phyloP scores from a whole-genome alignment of 2,329 filamentous ascomycete genomes.

The Lanzia echinophila region DNA sequence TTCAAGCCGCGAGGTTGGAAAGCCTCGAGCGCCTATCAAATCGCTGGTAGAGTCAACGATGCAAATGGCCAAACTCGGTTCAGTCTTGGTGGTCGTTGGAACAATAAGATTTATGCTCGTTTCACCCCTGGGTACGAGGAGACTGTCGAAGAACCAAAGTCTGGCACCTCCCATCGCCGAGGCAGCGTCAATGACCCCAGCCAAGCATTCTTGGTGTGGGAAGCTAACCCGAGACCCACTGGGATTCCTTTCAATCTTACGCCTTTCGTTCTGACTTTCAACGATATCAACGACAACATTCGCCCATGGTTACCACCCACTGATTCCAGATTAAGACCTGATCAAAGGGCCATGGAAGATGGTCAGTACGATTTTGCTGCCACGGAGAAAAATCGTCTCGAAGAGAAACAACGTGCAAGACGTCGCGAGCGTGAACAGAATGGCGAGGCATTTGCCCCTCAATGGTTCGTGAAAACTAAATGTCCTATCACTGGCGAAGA shows the following conservation, averaged over 20 bases:
- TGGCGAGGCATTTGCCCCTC: slow-evolving; percentile 75
- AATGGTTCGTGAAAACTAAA: slow-evolving; percentile 72
- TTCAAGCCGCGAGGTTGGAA: slow-evolving; percentile 98
- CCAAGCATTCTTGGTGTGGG: slow-evolving; percentile 87
- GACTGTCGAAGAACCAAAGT: slow-evolving; percentile 51
- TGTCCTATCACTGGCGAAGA: slow-evolving; percentile 79
- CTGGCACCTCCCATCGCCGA: slow-evolving; percentile 33
- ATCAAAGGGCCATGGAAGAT: slow-evolving; percentile 97
- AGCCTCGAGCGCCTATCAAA: slow-evolving; percentile 81
- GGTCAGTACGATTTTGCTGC: slow-evolving; percentile 94
- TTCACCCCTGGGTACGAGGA: slow-evolving; percentile 87
- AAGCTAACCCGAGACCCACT: slow-evolving; percentile 71
- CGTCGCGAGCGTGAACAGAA: slow-evolving; percentile 64
- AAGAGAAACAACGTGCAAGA: slow-evolving; percentile 80
- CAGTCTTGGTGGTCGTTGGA: slow-evolving; percentile 92
- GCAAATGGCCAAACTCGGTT: slow-evolving; percentile 72
- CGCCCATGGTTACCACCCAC: slow-evolving; percentile 76
- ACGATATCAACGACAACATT: slow-evolving; percentile 82
- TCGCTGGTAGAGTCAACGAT: slow-evolving; percentile 80
- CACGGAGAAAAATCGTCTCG: slow-evolving; percentile 86
- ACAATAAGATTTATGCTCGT: slow-evolving; percentile 92
- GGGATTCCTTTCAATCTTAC: slow-evolving; percentile 96
- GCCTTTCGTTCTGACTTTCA: slow-evolving; percentile 90
- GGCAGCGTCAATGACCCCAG: slow-evolving; percentile 57
- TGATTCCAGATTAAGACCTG: slow-evolving; percentile 84